phyloP scores from a whole-genome alignment of 352 stramenopile species.

The Globisporangium polare region DNA sequence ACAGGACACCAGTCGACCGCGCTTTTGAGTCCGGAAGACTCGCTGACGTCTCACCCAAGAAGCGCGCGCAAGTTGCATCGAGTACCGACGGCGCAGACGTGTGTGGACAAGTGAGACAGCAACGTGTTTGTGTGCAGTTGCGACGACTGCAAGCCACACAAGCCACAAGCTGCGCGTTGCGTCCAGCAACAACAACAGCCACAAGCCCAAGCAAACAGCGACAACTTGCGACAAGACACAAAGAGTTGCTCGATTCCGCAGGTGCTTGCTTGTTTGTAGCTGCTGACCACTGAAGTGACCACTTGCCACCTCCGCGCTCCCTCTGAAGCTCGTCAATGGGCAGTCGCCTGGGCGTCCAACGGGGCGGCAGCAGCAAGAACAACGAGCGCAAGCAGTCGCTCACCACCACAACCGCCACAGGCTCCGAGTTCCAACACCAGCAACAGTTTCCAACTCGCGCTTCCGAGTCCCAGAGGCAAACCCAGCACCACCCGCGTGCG shows the following conservation, averaged over 20 bases:
- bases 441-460: slow-evolving; percentile 13
- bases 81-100: background rate
- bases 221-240: slow-evolving; percentile 2
- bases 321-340: slow-evolving; percentile 10
- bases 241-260: slow-evolving; percentile 2
- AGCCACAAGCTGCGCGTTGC: background rate
- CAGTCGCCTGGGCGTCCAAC: slow-evolving; percentile 7
- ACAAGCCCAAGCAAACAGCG: background rate
- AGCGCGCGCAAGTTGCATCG: too few species aligned
- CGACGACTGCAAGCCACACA: background rate
- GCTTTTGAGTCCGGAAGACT: background rate
- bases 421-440: background rate
- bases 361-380: background rate
- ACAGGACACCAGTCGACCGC: background rate
- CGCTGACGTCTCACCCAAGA: background rate
- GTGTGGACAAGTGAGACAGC: background rate
- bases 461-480: background rate
- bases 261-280: background rate
- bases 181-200: background rate
- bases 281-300: background rate
- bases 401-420: background rate
- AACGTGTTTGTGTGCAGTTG: too few species aligned
- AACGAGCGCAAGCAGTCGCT: slow-evolving; percentile 1
- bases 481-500: background rate
- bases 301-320: background rate